phyloP scores from a whole-genome alignment of 2,329 filamentous ascomycete genomes.

The Colletotrichum sp. region DNA sequence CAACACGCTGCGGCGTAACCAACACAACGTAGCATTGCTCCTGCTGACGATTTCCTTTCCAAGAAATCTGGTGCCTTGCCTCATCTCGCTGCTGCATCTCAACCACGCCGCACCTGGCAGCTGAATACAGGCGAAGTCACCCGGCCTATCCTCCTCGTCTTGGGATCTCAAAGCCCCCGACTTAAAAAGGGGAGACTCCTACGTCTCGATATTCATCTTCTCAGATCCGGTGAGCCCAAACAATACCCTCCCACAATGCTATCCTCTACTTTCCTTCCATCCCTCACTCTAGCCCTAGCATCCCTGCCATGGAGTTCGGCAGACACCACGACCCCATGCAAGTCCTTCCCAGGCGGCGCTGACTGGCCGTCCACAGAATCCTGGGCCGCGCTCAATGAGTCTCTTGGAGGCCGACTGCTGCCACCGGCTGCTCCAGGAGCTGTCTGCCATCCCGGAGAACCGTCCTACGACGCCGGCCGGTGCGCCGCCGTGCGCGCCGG shows the following conservation, averaged over 20 bases:
- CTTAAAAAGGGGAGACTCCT: neutral
- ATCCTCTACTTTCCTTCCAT: neutral
- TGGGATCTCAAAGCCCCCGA: neutral
- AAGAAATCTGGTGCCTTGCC: neutral
- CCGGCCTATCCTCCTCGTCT: neutral
- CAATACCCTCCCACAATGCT: neutral
- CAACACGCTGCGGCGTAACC: neutral
- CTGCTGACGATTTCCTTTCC: neutral
- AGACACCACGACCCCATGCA: slow-evolving; percentile 36
- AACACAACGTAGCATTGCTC: neutral
- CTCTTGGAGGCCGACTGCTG: slow-evolving; percentile 46
- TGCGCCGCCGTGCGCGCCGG: slow-evolving; percentile 30
- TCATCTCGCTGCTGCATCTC: neutral
- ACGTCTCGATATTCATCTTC: neutral
- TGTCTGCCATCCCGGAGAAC: slow-evolving; percentile 45
- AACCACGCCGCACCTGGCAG: neutral
- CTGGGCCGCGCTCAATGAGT: slow-evolving; percentile 52
- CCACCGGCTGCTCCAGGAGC: slow-evolving; percentile 46
- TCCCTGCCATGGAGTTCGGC: neutral
- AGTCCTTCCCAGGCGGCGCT: slow-evolving; percentile 48
- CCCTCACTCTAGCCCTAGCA: neutral
- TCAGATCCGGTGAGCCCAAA: neutral
- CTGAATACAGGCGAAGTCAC: neutral
- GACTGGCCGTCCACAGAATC: slow-evolving; percentile 51
- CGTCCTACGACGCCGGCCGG: slow-evolving; percentile 31